These are phyloP conservation scores for Alternaria gaisen DNA, from an alignment of 2,329 filamentous ascomycete genomes.

Conservation along the genomic window DNA sequence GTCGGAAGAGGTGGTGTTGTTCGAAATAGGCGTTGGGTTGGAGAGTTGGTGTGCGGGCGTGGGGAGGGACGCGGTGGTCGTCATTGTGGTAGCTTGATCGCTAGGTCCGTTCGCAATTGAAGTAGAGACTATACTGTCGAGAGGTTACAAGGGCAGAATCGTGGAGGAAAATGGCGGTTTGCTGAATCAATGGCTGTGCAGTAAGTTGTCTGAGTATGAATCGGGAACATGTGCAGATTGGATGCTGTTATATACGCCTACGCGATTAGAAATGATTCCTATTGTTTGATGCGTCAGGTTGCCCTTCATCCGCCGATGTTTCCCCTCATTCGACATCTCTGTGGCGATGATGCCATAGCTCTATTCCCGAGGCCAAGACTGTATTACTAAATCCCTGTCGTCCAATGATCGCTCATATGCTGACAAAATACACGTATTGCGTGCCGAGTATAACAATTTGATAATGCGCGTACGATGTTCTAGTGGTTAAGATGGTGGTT, in stretches of 20 bases:
- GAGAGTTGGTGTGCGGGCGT: conserved; percentile 55
- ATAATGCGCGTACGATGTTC: neutral
- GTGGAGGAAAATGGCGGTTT: conserved; percentile 1
- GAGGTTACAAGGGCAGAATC: neutral
- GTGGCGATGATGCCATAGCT: conserved; percentile 47
- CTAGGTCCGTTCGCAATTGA: neutral
- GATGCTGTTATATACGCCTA: conserved; percentile 32
- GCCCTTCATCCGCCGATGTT: conserved; percentile 18
- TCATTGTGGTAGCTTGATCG: conserved; percentile 44
- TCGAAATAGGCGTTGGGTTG: conserved; percentile 31
- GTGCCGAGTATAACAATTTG: conserved; percentile 22
- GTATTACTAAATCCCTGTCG: conserved; percentile 37
- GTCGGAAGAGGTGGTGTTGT: conserved; percentile 40
- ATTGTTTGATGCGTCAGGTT: conserved; percentile 7
- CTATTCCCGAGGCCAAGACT: conserved; percentile 37
- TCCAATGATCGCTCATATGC: conserved; percentile 28
- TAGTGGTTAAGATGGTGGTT: conserved; percentile 6
- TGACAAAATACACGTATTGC: conserved; percentile 42
- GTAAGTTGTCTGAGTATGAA: conserved; percentile 22
- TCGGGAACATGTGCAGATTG: conserved; percentile 11
- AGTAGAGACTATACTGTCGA: neutral
- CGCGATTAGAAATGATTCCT: conserved; percentile 42
- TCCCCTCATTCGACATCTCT: conserved; percentile 28
- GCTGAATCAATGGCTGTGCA: conserved; percentile 13
- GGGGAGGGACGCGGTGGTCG: conserved; percentile 54